Conservation (phyloP, 2,329 filamentous ascomycete genomes). For the Microsporum audouinii region DNA sequence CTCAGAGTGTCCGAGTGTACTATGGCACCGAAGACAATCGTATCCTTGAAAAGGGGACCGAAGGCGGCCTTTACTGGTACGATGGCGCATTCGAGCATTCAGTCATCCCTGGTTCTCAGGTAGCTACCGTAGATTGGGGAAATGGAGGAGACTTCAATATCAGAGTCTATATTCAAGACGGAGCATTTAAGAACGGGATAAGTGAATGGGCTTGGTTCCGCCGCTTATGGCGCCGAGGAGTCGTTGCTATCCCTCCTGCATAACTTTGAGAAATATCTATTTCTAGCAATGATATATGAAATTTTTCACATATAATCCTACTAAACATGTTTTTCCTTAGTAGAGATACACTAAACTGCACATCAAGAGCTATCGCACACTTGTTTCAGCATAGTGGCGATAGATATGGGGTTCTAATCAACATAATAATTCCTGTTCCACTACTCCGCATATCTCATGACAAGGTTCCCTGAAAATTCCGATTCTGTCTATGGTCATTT, state of each 20-base stretch:
- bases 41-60: not conserved
- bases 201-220: not conserved
- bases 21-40: not conserved
- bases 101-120: constrained; percentile 1
- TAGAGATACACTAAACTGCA: too few relatives aligned
- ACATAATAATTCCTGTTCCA: too few relatives aligned
- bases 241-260: not conserved
- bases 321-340: too few relatives aligned
- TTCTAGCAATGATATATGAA: not conserved
- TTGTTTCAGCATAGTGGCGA: too few relatives aligned
- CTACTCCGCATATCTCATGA: too few relatives aligned
- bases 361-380: too few relatives aligned
- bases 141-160: not conserved
- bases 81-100: not conserved
- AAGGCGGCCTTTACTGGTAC: not conserved
- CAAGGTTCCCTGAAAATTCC: too few relatives aligned
- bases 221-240: not conserved
- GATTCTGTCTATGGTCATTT: too few relatives aligned
- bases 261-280: not conserved
- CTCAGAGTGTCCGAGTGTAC: not conserved
- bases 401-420: too few relatives aligned
- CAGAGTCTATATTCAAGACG: constrained; percentile 1
- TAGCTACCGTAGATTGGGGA: not conserved
- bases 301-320: too few relatives aligned
- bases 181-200: not conserved